Percentiles rank a stretch among this genome's conserved stretches.
These are phyloP conservation scores for Colletotrichum trifolii DNA, from an alignment of 2,329 filamentous ascomycete species.

Conservation along the genomic window DNA sequence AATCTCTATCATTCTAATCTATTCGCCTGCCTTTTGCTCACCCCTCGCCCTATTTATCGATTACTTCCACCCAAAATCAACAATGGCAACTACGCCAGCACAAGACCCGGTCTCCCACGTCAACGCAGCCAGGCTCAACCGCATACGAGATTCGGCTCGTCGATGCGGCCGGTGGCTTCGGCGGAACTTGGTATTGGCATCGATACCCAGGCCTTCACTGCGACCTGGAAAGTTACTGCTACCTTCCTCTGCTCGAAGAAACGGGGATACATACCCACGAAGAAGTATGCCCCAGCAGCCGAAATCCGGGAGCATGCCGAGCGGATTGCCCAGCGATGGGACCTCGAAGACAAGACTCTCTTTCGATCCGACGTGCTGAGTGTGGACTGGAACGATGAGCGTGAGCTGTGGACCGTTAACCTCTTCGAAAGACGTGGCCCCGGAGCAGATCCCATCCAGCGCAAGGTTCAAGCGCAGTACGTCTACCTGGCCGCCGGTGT, in stretches of 20 bases:
- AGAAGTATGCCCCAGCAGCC: constrained; percentile 47
- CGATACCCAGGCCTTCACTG: constrained; percentile 62
- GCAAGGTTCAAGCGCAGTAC: constrained; percentile 50
- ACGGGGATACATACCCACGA: constrained; percentile 27
- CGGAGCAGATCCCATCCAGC: constrained; percentile 38
- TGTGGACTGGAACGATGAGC: constrained; percentile 57
- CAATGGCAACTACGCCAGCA: background rate
- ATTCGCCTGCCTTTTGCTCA: too few species aligned
- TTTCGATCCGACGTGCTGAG: constrained; percentile 55
- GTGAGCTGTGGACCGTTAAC: constrained; percentile 36
- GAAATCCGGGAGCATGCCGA: constrained; percentile 56
- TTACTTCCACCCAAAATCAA: background rate
- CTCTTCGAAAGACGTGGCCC: constrained; percentile 33
- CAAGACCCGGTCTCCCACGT: background rate
- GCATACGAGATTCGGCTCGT: constrained; percentile 50
- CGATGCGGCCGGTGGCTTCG: constrained; percentile 56
- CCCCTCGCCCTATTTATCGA: too few species aligned
- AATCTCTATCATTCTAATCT: too few species aligned
- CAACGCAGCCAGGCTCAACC: background rate
- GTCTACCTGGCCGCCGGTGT: constrained; percentile 45
- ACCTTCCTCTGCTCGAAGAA: constrained; percentile 31
- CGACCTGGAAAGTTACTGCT: constrained; percentile 48
- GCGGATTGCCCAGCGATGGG: constrained; percentile 53
- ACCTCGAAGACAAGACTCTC: constrained; percentile 49
- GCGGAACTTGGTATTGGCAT: constrained; percentile 65